Evolutionary conservation across 2,329 filamentous ascomycete genomes (phyloP).

Genomic region (Claviceps paspali): DNA sequence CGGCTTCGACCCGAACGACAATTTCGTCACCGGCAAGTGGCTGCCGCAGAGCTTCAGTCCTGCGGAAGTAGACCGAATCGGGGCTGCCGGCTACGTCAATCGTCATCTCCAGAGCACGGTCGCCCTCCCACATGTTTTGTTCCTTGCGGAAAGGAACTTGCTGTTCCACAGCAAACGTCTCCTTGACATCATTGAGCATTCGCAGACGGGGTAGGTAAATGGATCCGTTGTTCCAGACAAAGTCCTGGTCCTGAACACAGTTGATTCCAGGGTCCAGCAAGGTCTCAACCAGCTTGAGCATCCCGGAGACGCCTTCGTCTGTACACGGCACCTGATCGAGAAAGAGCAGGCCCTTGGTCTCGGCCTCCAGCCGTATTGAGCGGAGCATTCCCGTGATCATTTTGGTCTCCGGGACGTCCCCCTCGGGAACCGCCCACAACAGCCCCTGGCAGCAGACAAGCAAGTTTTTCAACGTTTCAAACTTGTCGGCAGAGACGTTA

Average conservation of each 20-base stretch:
- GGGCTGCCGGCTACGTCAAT: slow-evolving; percentile 11
- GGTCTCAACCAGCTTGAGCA: slow-evolving; percentile 2
- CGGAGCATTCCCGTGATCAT: slow-evolving; percentile 7
- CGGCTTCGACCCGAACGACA: slow-evolving; percentile 8
- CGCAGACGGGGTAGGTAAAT: slow-evolving; percentile 7
- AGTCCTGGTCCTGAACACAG: slow-evolving; percentile 5
- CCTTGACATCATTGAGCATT: slow-evolving; percentile 2
- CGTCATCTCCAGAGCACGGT: slow-evolving; percentile 12
- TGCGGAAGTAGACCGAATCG: slow-evolving; percentile 12
- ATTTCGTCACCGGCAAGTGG: slow-evolving; percentile 9
- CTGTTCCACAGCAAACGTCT: slow-evolving; percentile 5
- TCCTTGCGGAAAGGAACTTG: slow-evolving; percentile 8
- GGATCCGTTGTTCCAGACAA: slow-evolving; percentile 6
- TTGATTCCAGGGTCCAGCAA: slow-evolving; percentile 1
- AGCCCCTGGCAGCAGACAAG: slow-evolving; percentile 4
- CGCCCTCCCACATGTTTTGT: slow-evolving; percentile 10
- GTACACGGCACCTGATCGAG: slow-evolving; percentile 4
- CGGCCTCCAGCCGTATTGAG: slow-evolving; percentile 5
- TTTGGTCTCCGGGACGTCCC: slow-evolving; percentile 2
- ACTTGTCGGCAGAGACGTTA: slow-evolving; percentile 1
- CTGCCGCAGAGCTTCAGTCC: slow-evolving; percentile 5
- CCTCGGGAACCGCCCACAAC: slow-evolving; percentile 6
- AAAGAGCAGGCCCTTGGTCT: slow-evolving; percentile 1
- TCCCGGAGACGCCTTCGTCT: background rate
- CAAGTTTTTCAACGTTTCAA: slow-evolving; percentile 4